Evolutionary conservation across 2,329 filamentous ascomycete genomes (phyloP).

Genomic region (Lasiodiplodia gonubiensis): DNA sequence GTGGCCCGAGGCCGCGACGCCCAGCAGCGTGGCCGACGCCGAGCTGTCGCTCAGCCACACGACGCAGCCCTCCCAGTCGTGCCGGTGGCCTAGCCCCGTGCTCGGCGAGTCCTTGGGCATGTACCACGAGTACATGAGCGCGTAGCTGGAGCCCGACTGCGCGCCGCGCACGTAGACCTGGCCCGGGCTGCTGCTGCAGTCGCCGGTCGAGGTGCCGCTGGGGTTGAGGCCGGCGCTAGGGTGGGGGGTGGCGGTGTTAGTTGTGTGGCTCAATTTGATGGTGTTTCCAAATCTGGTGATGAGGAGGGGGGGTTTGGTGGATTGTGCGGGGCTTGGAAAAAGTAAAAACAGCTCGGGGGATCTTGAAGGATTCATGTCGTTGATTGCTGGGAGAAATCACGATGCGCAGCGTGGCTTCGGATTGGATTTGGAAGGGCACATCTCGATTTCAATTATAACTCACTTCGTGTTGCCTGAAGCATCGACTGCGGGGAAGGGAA

Average conservation of each 20-base stretch:
- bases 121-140: conserved; percentile 61
- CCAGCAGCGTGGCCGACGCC: conserved; percentile 41
- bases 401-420: too few species aligned
- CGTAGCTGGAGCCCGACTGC: conserved; percentile 51
- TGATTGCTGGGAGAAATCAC: too few species aligned
- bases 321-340: too few species aligned
- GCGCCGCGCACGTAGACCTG: conserved; percentile 58
- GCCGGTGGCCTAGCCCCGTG: conserved; percentile 57
- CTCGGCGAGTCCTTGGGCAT: conserved; percentile 56
- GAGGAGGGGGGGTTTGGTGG: neutral
- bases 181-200: conserved; percentile 53
- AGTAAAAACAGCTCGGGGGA: too few species aligned
- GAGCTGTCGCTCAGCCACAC: conserved; percentile 52
- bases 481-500: conserved; percentile 68
- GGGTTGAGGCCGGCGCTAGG: conserved; percentile 53
- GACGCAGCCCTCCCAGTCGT: conserved; percentile 63
- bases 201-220: conserved; percentile 46
- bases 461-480: conserved; percentile 63
- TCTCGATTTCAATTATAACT: conserved; percentile 27
- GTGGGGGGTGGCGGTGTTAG: neutral
- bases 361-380: too few species aligned
- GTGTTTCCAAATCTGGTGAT: neutral
- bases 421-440: too few species aligned
- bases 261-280: neutral
- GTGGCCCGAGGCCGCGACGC: conserved; percentile 60